phyloP scores from a whole-genome alignment of 805 yeast species.

The Millerago galiae region DNA sequence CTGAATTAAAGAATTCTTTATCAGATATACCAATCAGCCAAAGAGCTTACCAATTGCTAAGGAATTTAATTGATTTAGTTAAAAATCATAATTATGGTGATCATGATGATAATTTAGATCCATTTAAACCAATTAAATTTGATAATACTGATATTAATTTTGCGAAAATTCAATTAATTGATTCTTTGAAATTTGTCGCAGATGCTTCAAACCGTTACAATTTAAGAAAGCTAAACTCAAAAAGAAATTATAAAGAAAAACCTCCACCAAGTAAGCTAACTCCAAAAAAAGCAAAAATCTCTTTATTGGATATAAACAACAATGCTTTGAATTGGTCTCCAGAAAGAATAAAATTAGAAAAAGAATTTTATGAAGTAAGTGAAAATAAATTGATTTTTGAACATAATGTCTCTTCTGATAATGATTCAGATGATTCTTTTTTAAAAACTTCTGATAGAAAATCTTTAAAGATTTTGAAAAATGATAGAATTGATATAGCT shows the following conservation, averaged over 20 bases:
- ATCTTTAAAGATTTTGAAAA: conserved; percentile 18
- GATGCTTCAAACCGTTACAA: not conserved
- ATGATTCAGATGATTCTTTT: conserved; percentile 4
- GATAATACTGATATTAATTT: conserved; percentile 11
- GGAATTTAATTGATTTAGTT: conserved; percentile 12
- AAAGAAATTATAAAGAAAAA: conserved; percentile 12
- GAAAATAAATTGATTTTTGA: not conserved
- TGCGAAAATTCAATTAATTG: conserved; percentile 8
- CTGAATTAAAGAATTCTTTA: conserved; percentile 21
- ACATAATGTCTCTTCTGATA: not conserved
- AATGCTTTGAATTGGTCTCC: conserved; percentile 15
- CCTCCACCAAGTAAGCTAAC: not conserved
- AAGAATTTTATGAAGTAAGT: conserved; percentile 3
- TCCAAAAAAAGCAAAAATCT: not conserved
- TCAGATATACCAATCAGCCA: conserved; percentile 25
- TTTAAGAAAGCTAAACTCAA: conserved; percentile 10
- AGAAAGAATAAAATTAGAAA: conserved; percentile 15
- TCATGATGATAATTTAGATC: not conserved
- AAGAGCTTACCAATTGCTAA: conserved; percentile 29
- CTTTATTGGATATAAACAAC: not conserved
- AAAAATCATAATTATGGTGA: conserved; percentile 2
- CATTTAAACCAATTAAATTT: conserved; percentile 2
- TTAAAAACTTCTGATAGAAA: conserved; percentile 12
- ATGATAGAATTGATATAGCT: conserved; percentile 22
- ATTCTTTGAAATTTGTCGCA: conserved; percentile 10